Conservation (phyloP, 371 early-diverging fungal genomes). For the Rhizomucor pusillus region DNA sequence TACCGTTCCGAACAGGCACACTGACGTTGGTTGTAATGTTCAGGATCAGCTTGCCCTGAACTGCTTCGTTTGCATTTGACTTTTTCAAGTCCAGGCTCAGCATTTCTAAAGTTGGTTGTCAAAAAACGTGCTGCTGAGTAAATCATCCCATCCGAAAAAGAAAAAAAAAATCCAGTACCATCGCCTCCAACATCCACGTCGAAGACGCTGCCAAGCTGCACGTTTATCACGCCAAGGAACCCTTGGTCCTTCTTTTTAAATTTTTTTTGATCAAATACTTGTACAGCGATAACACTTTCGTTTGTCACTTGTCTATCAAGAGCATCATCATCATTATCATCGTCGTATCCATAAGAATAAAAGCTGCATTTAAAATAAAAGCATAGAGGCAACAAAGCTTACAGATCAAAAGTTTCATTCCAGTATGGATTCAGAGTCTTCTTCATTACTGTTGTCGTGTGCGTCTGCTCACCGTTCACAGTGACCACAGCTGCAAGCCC, state of each 20-base stretch:
- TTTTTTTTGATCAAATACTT: slow-evolving; percentile 95
- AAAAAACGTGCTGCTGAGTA: neutral
- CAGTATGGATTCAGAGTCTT: slow-evolving; percentile 80
- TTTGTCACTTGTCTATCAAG: slow-evolving; percentile 64
- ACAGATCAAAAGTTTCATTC: slow-evolving; percentile 76
- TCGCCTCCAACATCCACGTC: slow-evolving; percentile 69
- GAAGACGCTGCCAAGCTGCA: slow-evolving; percentile 78
- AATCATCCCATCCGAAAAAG: neutral
- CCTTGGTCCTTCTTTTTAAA: slow-evolving; percentile 94
- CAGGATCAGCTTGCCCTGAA: slow-evolving; percentile 81
- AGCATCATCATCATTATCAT: too few species aligned
- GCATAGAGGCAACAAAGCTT: slow-evolving; percentile 4
- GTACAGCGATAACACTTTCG: slow-evolving; percentile 82
- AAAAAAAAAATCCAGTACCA: slow-evolving; percentile 38
- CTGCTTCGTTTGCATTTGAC: slow-evolving; percentile 72
- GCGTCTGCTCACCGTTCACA: slow-evolving; percentile 82
- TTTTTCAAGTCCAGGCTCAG: slow-evolving; percentile 84
- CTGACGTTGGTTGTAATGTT: slow-evolving; percentile 64
- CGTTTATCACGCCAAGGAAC: slow-evolving; percentile 90
- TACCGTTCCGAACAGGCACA: slow-evolving; percentile 37
- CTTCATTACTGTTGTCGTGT: slow-evolving; percentile 74
- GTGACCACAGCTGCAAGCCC: slow-evolving; percentile 81
- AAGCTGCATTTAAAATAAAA: neutral
- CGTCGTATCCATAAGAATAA: neutral
- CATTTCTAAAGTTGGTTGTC: slow-evolving; percentile 61